Evolutionary conservation across 208 protist species (phyloP).

Genomic region (Wallacemonas rigidus): DNA sequence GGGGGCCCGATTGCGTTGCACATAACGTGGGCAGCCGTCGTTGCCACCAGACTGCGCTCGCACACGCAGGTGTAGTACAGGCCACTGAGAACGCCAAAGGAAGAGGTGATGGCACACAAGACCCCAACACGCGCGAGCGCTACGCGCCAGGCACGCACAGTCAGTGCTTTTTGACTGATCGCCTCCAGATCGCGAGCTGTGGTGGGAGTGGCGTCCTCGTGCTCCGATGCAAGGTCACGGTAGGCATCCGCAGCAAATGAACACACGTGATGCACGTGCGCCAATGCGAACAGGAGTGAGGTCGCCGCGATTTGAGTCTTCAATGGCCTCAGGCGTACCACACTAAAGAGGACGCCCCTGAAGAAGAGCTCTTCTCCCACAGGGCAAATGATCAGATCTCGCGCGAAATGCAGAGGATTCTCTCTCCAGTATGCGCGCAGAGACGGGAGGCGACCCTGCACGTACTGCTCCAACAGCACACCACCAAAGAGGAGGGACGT

Average conservation of each 20-base stretch:
- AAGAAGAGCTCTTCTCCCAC: slow-evolving; percentile 81
- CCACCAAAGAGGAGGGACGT: slow-evolving; percentile 57
- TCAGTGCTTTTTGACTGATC: slow-evolving; percentile 6
- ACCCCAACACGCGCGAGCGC: slow-evolving; percentile 15
- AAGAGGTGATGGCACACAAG: slow-evolving; percentile 35
- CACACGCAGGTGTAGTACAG: slow-evolving; percentile 54
- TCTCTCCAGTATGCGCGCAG: neutral
- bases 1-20: slow-evolving; percentile 76
- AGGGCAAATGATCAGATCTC: slow-evolving; percentile 62
- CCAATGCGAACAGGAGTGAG: slow-evolving; percentile 60
- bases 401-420: slow-evolving; percentile 25
- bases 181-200: neutral
- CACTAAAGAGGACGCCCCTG: slow-evolving; percentile 57
- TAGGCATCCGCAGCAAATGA: slow-evolving; percentile 38
- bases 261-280: slow-evolving; percentile 66
- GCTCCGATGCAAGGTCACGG: neutral
- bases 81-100: slow-evolving; percentile 64
- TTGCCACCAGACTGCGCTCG: slow-evolving; percentile 44
- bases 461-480: slow-evolving; percentile 29
- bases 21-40: slow-evolving; percentile 43
- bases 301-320: slow-evolving; percentile 36
- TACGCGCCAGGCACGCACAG: slow-evolving; percentile 19
- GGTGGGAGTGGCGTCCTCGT: neutral
- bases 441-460: neutral
- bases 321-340: slow-evolving; percentile 34